Conservation (phyloP, 2,329 filamentous ascomycete species). For the Colletotrichum lentis region DNA sequence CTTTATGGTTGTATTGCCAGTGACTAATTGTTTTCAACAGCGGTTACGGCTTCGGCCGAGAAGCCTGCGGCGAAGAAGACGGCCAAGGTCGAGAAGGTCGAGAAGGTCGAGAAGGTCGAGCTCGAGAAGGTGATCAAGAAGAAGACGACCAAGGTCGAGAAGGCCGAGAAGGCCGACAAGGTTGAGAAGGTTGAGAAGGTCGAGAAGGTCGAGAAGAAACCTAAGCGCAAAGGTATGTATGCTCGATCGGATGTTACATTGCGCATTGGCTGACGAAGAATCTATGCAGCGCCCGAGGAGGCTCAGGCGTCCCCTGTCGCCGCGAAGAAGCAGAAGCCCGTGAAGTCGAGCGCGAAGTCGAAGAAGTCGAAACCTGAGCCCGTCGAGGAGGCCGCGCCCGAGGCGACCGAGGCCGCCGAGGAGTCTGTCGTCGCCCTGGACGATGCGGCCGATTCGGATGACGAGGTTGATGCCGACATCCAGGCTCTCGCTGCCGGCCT, state of each 20-base stretch:
- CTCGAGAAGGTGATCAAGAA: conserved; percentile 28
- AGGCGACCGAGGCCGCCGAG: conserved; percentile 39
- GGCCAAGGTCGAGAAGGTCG: conserved; percentile 33
- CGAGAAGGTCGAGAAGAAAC: conserved; percentile 44
- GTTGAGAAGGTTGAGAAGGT: conserved; percentile 39
- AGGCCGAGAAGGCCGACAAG: conserved; percentile 41
- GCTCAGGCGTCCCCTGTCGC: conserved; percentile 55
- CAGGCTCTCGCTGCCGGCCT: conserved; percentile 55
- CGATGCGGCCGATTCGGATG: conserved; percentile 48
- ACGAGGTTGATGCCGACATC: conserved; percentile 53
- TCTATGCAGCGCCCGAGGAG: conserved; percentile 52
- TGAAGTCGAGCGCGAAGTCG: conserved; percentile 58
- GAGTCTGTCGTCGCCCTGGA: conserved; percentile 40
- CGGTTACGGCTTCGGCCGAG: conserved; percentile 46
- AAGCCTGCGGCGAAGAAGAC: conserved; percentile 45
- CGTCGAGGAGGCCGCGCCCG: conserved; percentile 41
- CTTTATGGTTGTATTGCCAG: accelerated
- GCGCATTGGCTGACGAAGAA: conserved; percentile 40
- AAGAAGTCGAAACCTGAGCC: conserved; percentile 52
- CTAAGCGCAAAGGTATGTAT: conserved; percentile 50
- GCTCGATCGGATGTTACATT: neutral
- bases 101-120: conserved; percentile 33
- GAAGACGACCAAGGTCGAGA: conserved; percentile 45
- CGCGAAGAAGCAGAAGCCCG: conserved; percentile 57
- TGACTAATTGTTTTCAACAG: conserved; percentile 29